A percentile compares a stretch with the other conserved stretches of the same genome.
Evolutionary conservation across 257 asterid genomes (phyloP).

Genomic region (Nicotiana tomentosiformis): DNA sequence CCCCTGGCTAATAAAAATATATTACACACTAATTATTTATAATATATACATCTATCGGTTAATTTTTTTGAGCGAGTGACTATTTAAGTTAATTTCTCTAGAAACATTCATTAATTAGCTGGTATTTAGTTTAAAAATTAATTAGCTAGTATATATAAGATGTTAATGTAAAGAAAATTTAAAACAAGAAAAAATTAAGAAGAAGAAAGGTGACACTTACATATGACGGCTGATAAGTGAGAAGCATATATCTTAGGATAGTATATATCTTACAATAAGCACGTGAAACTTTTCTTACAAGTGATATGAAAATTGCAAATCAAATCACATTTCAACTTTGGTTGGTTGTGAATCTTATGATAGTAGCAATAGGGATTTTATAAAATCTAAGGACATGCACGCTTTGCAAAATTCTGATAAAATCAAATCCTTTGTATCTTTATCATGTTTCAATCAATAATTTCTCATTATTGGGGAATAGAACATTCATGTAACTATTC

Average conservation of each 20-base stretch:
- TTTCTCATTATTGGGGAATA: background rate
- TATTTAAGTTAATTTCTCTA: too few species aligned
- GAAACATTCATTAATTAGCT: too few species aligned
- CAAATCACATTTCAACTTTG: constrained; percentile 13
- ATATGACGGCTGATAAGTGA: constrained; percentile 11
- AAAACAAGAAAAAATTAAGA: background rate
- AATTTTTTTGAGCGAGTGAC: too few species aligned
- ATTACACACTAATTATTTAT: too few species aligned
- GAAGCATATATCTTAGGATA: background rate
- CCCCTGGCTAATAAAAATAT: too few species aligned
- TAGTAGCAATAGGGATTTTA: constrained; percentile 6
- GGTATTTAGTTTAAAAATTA: background rate
- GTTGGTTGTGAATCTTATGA: background rate
- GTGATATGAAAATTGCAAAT: background rate
- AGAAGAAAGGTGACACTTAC: background rate
- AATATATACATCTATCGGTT: too few species aligned
- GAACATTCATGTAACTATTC: constrained; percentile 15
- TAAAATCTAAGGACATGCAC: background rate
- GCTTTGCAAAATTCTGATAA: background rate
- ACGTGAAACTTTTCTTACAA: constrained; percentile 15
- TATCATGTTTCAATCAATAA: background rate
- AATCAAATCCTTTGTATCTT: background rate
- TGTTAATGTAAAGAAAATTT: background rate
- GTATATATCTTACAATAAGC: background rate
- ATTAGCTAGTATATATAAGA: background rate